phyloP scores from a whole-genome alignment of 495 filamentous ascomycete genomes.

The Trichoderma virens region DNA sequence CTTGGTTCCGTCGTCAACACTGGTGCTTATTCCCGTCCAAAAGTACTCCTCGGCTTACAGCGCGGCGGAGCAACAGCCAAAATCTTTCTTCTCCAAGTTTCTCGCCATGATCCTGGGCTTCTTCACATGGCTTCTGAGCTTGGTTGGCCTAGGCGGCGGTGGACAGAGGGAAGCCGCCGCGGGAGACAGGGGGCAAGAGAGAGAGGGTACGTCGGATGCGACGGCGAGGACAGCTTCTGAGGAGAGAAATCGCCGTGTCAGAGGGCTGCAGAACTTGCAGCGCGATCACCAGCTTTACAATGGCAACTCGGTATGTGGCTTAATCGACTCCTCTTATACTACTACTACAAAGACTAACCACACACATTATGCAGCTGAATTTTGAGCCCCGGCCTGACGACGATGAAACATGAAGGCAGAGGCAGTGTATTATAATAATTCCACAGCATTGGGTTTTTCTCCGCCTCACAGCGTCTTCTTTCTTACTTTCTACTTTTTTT shows the following conservation, averaged over 20 bases:
- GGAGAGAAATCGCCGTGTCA: constrained; percentile 16
- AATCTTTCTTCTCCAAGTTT: constrained; percentile 38
- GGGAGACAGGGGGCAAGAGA: constrained; percentile 12
- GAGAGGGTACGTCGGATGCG: constrained; percentile 13
- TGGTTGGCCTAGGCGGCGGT: constrained; percentile 21
- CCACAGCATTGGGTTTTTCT: no score
- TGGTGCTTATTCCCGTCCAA: constrained; percentile 69
- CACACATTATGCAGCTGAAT: constrained; percentile 57
- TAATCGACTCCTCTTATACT: not conserved
- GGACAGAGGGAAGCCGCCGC: not conserved
- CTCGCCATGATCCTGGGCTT: constrained; percentile 50
- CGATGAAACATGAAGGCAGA: constrained; percentile 16
- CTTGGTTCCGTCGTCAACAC: constrained; percentile 67
- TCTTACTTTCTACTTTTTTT: not conserved
- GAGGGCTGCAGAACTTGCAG: constrained; percentile 24
- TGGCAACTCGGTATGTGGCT: constrained; percentile 66
- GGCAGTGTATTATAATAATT: not conserved
- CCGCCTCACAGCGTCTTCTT: not conserved
- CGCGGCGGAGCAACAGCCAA: constrained; percentile 23
- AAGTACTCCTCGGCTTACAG: constrained; percentile 56
- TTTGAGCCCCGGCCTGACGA: constrained; percentile 62
- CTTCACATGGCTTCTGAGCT: constrained; percentile 22
- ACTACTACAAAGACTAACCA: no score
- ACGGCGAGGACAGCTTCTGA: constrained; percentile 5
- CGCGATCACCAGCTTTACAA: constrained; percentile 70